Evolutionary conservation across 495 filamentous ascomycete species (phyloP).

Genomic region (Neurospora intermedia): DNA sequence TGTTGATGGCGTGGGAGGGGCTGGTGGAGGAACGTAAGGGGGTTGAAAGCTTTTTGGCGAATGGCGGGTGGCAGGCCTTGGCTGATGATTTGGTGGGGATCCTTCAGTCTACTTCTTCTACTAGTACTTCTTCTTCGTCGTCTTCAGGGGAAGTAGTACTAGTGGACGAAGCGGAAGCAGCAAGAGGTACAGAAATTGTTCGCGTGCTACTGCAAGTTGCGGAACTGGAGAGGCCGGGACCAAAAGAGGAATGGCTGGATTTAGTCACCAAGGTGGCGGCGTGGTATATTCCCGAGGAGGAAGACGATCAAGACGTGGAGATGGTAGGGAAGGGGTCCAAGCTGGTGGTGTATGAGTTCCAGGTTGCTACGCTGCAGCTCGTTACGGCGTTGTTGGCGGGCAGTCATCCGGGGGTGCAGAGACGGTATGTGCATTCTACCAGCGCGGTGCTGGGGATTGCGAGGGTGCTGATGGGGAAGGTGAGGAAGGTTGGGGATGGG

Average conservation of each 20-base stretch:
- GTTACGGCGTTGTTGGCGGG: constrained; percentile 36
- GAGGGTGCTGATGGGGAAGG: constrained; percentile 19
- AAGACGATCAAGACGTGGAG: background rate
- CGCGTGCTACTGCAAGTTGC: constrained; percentile 37
- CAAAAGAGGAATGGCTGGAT: constrained; percentile 40
- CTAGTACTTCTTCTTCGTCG: background rate
- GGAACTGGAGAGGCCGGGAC: constrained; percentile 26
- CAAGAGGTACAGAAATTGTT: constrained; percentile 41
- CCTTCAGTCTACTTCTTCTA: constrained; percentile 15
- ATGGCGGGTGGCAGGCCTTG: constrained; percentile 41
- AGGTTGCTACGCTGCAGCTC: constrained; percentile 40
- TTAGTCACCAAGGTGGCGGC: constrained; percentile 29
- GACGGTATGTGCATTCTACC: constrained; percentile 32
- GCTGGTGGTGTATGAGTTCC: constrained; percentile 30
- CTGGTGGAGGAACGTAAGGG: constrained; percentile 33
- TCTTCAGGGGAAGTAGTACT: background rate
- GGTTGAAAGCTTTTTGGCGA: constrained; percentile 29
- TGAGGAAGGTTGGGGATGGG: constrained; percentile 3
- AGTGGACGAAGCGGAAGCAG: constrained; percentile 20
- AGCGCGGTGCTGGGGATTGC: constrained; percentile 31
- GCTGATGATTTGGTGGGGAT: constrained; percentile 33
- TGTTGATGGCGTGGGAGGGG: constrained; percentile 45
- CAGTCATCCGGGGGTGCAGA: constrained; percentile 32
- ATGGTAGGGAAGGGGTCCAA: background rate
- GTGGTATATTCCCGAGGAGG: constrained; percentile 17